Conservation (phyloP, 139 green algal species). For the Closterium sp. region DNA sequence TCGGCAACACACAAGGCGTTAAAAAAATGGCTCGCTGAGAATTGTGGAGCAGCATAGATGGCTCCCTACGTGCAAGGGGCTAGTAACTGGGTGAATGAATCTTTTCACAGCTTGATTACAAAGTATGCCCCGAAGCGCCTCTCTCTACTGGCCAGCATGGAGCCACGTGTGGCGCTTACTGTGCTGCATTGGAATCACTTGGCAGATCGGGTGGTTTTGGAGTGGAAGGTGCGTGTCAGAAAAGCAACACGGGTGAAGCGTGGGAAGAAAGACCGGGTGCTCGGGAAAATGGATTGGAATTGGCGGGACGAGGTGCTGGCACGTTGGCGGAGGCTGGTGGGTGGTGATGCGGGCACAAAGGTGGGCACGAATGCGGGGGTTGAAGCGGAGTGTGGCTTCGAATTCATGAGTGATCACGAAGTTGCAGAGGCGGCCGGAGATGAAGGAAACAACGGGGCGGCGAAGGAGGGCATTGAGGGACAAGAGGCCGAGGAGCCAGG, state of each 20-base stretch:
- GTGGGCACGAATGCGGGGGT: no score
- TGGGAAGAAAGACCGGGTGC: background rate
- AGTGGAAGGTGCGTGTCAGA: background rate
- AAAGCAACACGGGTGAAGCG: background rate
- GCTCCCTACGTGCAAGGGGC: background rate
- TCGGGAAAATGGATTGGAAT: background rate
- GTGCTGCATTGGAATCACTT: background rate
- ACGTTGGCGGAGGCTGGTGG: no score
- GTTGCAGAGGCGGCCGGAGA: no score
- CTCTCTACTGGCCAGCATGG: background rate
- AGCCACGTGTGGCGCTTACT: background rate
- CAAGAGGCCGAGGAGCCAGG: no score
- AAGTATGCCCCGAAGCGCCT: background rate
- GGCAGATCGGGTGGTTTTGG: background rate
- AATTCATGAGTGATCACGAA: no score
- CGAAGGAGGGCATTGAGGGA: no score
- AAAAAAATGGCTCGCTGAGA: background rate
- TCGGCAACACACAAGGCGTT: background rate
- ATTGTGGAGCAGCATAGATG: background rate
- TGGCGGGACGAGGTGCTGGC: background rate
- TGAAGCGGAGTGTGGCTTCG: no score
- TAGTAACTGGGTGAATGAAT: background rate
- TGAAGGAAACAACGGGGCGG: no score
- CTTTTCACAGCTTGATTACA: background rate
- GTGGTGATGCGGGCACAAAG: no score